These are phyloP conservation scores for Lactarius trivialis DNA, from an alignment of 768 basidiomycete species.

Conservation along the genomic window DNA sequence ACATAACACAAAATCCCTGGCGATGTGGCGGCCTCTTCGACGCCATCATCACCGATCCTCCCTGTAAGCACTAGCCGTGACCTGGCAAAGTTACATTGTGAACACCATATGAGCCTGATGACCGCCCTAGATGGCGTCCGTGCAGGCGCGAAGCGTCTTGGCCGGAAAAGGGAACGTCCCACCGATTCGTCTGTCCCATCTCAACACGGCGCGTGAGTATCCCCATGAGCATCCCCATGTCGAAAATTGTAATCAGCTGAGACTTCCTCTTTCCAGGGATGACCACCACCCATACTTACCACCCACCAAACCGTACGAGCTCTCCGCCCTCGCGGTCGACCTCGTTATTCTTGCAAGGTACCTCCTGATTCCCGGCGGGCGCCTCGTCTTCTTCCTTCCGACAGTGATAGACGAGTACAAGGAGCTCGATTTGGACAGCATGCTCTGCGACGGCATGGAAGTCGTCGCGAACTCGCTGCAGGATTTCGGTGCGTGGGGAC, in stretches of 20 bases:
- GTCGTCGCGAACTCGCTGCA: constrained; percentile 85
- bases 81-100: no score
- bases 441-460: constrained; percentile 84
- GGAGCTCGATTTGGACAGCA: constrained; percentile 72
- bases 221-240: no score
- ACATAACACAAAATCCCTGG: constrained; percentile 88
- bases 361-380: constrained; percentile 75
- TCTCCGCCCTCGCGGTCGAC: constrained; percentile 75
- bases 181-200: constrained; percentile 24
- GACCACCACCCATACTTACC: constrained; percentile 77
- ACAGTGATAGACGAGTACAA: constrained; percentile 89
- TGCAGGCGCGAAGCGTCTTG: no score
- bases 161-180: constrained; percentile 50
- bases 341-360: constrained; percentile 78
- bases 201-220: constrained; percentile 38
- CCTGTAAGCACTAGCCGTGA: constrained; percentile 52
- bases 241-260: no score
- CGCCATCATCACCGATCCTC: constrained; percentile 91
- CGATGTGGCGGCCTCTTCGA: constrained; percentile 87
- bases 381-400: constrained; percentile 93
- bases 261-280: constrained; percentile 33
- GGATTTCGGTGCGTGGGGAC: constrained; percentile 92
- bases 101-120: not conserved
- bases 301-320: constrained; percentile 87
- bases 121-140: no score